phyloP scores from a whole-genome alignment of 2,329 filamentous ascomycete species.

The Calonectria henricotiae region DNA sequence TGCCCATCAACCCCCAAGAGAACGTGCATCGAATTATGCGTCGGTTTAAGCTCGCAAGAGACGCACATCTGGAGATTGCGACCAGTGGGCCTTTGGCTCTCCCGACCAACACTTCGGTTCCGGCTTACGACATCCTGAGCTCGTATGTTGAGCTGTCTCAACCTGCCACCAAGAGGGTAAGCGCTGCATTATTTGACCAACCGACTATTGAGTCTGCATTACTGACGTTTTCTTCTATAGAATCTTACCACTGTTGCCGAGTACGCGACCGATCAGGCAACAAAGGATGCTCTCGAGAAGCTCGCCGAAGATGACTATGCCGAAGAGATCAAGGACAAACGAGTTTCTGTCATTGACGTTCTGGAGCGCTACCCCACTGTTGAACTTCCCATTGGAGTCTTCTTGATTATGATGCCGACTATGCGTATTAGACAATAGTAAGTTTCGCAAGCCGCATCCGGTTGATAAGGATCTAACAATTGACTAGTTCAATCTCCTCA shows the following conservation, averaged over 20 bases:
- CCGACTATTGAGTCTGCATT: neutral
- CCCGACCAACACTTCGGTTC: slow-evolving; percentile 71
- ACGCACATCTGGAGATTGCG: slow-evolving; percentile 75
- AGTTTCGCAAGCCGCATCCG: slow-evolving; percentile 33
- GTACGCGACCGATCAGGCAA: slow-evolving; percentile 63
- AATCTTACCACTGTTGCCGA: slow-evolving; percentile 63
- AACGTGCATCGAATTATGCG: slow-evolving; percentile 76
- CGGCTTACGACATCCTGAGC: slow-evolving; percentile 75
- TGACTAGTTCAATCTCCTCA: slow-evolving; percentile 76
- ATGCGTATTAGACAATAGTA: slow-evolving; percentile 83
- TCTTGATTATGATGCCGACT: slow-evolving; percentile 80
- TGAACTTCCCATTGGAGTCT: slow-evolving; percentile 75
- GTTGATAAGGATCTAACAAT: slow-evolving; percentile 50
- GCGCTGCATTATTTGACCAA: slow-evolving; percentile 32
- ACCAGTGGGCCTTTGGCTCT: slow-evolving; percentile 67
- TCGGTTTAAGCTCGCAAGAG: slow-evolving; percentile 79
- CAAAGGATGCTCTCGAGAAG: slow-evolving; percentile 61
- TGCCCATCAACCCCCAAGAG: slow-evolving; percentile 78
- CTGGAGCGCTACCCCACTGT: slow-evolving; percentile 75
- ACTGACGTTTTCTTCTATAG: slow-evolving; percentile 40
- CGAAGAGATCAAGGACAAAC: slow-evolving; percentile 67
- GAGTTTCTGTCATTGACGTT: slow-evolving; percentile 78
- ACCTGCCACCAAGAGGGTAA: slow-evolving; percentile 77
- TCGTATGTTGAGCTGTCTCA: slow-evolving; percentile 82
- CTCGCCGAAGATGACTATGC: slow-evolving; percentile 66